Conservation (phyloP, 2,329 filamentous ascomycete genomes). For the Tolypocladium album region DNA sequence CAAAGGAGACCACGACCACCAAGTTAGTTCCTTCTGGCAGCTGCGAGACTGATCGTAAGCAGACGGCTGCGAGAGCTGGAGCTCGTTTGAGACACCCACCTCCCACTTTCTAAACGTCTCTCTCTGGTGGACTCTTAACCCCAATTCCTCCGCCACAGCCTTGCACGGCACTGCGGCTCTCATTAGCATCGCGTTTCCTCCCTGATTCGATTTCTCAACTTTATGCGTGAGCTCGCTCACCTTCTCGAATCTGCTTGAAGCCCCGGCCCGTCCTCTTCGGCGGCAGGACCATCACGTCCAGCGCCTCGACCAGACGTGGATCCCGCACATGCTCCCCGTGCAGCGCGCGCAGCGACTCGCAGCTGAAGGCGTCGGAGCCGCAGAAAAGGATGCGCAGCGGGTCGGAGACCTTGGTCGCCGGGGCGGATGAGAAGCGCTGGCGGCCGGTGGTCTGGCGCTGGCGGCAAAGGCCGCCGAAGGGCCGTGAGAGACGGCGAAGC, state of each 20-base stretch:
- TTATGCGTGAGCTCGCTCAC: constrained; percentile 27
- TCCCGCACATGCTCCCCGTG: constrained; percentile 44
- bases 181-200: not conserved
- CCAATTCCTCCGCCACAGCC: constrained; percentile 48
- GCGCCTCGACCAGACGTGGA: constrained; percentile 52
- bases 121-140: constrained; percentile 59
- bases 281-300: constrained; percentile 78
- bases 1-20: constrained; percentile 88
- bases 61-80: not conserved
- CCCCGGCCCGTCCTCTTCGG: constrained; percentile 71
- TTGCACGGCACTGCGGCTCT: constrained; percentile 58
- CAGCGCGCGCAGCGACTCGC: constrained; percentile 61
- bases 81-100: constrained; percentile 30
- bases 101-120: constrained; percentile 78
- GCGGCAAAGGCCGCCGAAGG: constrained; percentile 4
- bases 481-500: constrained; percentile 6
- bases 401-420: constrained; percentile 22
- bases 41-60: constrained; percentile 19
- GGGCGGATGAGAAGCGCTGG: constrained; percentile 10
- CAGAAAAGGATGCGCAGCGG: constrained; percentile 85
- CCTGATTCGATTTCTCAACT: too few species aligned
- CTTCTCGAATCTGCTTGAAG: constrained; percentile 53
- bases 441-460: constrained; percentile 2
- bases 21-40: constrained; percentile 58
- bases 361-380: constrained; percentile 87